A percentile compares a stretch with the other conserved stretches of the same genome.
Conservation (phyloP, 2,329 filamentous ascomycete genomes). For the Phyllosticta paracitricarpa region DNA sequence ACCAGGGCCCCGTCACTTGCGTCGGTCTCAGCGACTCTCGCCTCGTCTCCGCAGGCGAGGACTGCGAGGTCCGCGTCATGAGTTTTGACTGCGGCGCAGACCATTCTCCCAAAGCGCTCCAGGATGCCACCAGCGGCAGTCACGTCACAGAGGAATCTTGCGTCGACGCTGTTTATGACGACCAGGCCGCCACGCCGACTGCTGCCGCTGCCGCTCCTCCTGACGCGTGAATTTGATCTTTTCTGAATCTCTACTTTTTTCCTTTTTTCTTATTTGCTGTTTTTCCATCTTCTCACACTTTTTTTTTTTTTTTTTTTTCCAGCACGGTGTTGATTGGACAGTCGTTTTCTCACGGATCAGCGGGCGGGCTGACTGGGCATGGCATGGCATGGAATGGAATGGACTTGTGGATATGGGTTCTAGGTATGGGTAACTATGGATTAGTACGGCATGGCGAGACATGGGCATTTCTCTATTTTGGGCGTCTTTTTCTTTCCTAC, state of each 20-base stretch:
- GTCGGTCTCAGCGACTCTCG: conserved; percentile 82
- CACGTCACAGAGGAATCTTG: not conserved
- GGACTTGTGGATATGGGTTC: too few species aligned
- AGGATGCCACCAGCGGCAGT: not conserved
- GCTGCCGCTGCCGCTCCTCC: not conserved
- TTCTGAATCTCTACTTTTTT: not conserved
- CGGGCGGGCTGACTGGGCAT: not conserved
- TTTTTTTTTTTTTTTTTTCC: too few species aligned
- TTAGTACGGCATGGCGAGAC: too few species aligned
- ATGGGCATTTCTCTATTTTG: too few species aligned
- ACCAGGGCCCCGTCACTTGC: conserved; percentile 85
- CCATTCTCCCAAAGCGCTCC: not conserved
- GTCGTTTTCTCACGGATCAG: too few species aligned
- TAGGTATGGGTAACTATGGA: too few species aligned
- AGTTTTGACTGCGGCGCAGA: conserved; percentile 13
- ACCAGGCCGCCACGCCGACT: not conserved
- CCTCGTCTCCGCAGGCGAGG: conserved; percentile 86
- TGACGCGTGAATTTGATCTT: not conserved
- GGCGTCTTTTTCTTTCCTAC: too few species aligned
- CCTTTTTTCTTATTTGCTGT: not conserved
- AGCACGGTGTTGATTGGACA: too few species aligned
- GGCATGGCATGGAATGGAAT: not conserved
- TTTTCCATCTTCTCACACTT: too few species aligned
- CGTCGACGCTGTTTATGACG: not conserved
- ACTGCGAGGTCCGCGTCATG: conserved; percentile 72